Conservation (phyloP, 2,329 filamentous ascomycete species). For the Cytospora chrysosperma region DNA sequence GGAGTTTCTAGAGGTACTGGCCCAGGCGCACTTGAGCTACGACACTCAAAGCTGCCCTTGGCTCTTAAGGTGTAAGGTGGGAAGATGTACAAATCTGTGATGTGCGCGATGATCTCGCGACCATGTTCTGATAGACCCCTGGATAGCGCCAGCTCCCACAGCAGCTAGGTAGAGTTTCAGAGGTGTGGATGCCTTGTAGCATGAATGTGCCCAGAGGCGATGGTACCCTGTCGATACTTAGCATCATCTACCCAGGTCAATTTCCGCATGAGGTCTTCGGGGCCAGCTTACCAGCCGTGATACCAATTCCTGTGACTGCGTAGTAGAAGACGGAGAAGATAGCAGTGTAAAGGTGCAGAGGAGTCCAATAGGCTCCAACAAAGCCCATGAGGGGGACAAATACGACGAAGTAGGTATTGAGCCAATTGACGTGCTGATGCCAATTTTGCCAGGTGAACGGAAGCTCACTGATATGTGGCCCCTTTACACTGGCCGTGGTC, state of each 20-base stretch:
- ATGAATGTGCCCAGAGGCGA: slow-evolving; percentile 82
- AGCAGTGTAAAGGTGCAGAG: slow-evolving; percentile 68
- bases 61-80: too few species aligned
- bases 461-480: slow-evolving; percentile 81
- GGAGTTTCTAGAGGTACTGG: too few species aligned
- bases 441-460: slow-evolving; percentile 80
- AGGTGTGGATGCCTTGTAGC: slow-evolving; percentile 74
- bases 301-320: slow-evolving; percentile 78
- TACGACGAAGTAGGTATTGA: slow-evolving; percentile 80
- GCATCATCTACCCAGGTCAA: too few species aligned
- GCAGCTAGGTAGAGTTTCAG: slow-evolving; percentile 81
- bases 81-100: slow-evolving; percentile 52
- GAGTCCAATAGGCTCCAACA: slow-evolving; percentile 68
- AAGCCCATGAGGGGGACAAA: slow-evolving; percentile 70
- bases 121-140: slow-evolving; percentile 90
- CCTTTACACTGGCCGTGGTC: slow-evolving; percentile 43
- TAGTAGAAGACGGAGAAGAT: slow-evolving; percentile 77
- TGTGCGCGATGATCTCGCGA: slow-evolving; percentile 82
- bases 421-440: slow-evolving; percentile 93
- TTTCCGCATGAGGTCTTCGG: too few species aligned
- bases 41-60: too few species aligned
- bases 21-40: too few species aligned
- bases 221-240: slow-evolving; percentile 51
- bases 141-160: slow-evolving; percentile 77
- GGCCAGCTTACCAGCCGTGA: slow-evolving; percentile 59